phyloP scores from a whole-genome alignment of 352 stramenopile species.

The Phytophthora litchii region DNA sequence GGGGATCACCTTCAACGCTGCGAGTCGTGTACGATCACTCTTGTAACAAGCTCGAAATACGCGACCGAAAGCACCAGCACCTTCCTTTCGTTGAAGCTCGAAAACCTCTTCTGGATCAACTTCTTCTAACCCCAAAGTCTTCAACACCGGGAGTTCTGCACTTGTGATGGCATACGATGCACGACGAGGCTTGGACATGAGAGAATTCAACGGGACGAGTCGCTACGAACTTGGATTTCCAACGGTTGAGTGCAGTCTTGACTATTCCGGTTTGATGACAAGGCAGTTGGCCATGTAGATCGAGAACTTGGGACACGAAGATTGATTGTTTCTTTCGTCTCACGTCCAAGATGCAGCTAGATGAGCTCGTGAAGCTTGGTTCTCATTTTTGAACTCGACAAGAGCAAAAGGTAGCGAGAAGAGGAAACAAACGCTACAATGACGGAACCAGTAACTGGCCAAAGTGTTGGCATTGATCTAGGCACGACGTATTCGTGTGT shows the following conservation, averaged over 20 bases:
- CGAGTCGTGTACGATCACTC: constrained; percentile 40
- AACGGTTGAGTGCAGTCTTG: constrained; percentile 15
- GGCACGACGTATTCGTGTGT: constrained; percentile 98
- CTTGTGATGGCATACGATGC: constrained; percentile 37
- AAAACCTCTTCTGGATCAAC: constrained; percentile 72
- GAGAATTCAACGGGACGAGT: constrained; percentile 44
- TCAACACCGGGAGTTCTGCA: constrained; percentile 43
- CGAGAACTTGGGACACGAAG: constrained; percentile 24
- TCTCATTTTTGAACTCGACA: constrained; percentile 60
- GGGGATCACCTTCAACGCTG: constrained; percentile 78
- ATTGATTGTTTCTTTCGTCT: no score
- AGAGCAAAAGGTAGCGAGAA: constrained; percentile 3
- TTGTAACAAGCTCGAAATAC: constrained; percentile 73
- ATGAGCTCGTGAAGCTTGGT: no score
- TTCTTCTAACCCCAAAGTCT: constrained; percentile 61
- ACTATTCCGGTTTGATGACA: constrained; percentile 18
- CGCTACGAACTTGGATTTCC: constrained; percentile 6
- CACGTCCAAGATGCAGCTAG: no score
- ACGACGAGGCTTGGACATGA: constrained; percentile 55
- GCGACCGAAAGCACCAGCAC: constrained; percentile 67
- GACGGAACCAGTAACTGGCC: constrained; percentile 62
- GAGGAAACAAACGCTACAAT: constrained; percentile 11
- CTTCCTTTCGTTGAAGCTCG: constrained; percentile 77
- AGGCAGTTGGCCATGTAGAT: constrained; percentile 13
- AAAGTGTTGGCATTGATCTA: constrained; percentile 97